Evolutionary conservation across 306 rosid genomes (phyloP).

Genomic region (Quercus glauca): DNA sequence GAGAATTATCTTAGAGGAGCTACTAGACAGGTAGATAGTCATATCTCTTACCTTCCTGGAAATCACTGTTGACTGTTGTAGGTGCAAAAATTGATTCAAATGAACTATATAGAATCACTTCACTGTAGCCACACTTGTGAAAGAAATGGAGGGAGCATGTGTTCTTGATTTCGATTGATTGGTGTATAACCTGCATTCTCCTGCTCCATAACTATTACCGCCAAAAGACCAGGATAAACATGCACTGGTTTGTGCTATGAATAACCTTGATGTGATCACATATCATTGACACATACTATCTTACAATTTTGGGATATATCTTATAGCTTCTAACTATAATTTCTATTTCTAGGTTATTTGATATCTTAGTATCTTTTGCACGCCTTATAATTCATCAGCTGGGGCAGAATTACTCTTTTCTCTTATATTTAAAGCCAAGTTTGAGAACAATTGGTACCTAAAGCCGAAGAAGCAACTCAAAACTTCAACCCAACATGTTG

Average conservation of each 20-base stretch:
- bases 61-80: neutral
- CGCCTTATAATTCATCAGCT: conserved; percentile 60
- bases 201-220: neutral
- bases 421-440: conserved; percentile 69
- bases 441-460: conserved; percentile 73
- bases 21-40: conserved; percentile 61
- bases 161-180: conserved; percentile 2
- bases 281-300: neutral
- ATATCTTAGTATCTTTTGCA: conserved; percentile 51
- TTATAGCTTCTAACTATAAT: neutral
- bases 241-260: neutral
- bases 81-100: neutral
- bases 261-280: neutral
- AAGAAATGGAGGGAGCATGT: neutral
- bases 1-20: conserved; percentile 80
- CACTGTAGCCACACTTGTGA: neutral
- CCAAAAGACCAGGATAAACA: neutral
- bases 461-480: conserved; percentile 74
- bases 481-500: conserved; percentile 64
- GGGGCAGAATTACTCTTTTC: conserved; percentile 77
- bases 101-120: neutral
- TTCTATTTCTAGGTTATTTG: conserved; percentile 19
- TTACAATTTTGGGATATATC: neutral
- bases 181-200: neutral
- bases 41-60: neutral